Evolutionary conservation across 306 rosid species (phyloP), one percentile per base, ranked within the genome.

Genomic region (Clitoria ternatea): DNA sequence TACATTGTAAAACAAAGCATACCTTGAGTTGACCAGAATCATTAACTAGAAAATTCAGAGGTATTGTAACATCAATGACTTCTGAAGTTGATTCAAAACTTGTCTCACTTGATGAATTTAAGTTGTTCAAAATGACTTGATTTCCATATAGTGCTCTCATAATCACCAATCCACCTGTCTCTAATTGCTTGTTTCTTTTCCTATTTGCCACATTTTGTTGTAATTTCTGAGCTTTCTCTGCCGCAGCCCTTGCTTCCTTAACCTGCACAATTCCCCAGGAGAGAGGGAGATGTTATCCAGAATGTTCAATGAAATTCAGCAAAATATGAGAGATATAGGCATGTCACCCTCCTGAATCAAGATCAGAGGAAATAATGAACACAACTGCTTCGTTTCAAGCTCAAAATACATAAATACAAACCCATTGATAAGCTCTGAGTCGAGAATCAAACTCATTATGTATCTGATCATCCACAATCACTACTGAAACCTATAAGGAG

Each of bases 1-100:
- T 12, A 52, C 22, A 22, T 4, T 9, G 22, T 12, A 10, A 27
- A 48, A 39, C 42, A 39, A 60, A 62, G 36, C 75, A 33, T 74
- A 95, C 96, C 99, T 91, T 95, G 54, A 91, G 96, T 72, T 85
- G 92, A 40, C 96, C 96, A 30, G 92, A 84, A 55, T 95, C 99
- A 62, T 65, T 86, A 77, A 95, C 90, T 44, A 95, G 85, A 79
- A 95, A 95, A 74, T 95, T 95, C 63, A 95, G 80, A 47, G 99
- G 97, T 47, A 88, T 24, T 26, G 95, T 86, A 37, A 95, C 99
- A 85, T 91, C 97, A 35, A 86, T 57, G 85, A 89, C 75, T 32
- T 80, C 86, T 56, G 82, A 85, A 50, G 81, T 79, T 43, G 82
- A 81, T 72, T 81, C 90, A 37, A 73, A 72, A 60, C 77, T 82